Evolutionary conservation across 495 filamentous ascomycete species (phyloP).

Genomic region (Tuber indicum): DNA sequence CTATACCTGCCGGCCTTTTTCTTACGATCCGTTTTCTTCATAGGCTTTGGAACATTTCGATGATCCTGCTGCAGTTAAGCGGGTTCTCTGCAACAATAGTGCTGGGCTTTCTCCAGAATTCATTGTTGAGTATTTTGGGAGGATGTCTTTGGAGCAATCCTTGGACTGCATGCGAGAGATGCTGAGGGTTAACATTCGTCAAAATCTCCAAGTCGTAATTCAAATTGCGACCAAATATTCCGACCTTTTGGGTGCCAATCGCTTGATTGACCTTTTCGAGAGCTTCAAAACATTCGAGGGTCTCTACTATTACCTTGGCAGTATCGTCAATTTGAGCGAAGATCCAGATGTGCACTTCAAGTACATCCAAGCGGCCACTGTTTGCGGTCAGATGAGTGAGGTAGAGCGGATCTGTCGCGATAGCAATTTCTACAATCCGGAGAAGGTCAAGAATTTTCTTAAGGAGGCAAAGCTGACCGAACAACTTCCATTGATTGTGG

Average conservation of each 20-base stretch:
- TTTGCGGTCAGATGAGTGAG: slow-evolving; percentile 83
- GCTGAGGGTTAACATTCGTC: slow-evolving; percentile 90
- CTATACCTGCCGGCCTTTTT: neutral
- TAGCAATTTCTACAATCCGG: slow-evolving; percentile 87
- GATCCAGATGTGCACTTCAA: slow-evolving; percentile 97
- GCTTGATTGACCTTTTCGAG: slow-evolving; percentile 88
- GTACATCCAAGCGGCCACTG: slow-evolving; percentile 95
- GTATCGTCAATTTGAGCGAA: slow-evolving; percentile 93
- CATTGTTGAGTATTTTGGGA: slow-evolving; percentile 85
- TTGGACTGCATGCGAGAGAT: slow-evolving; percentile 92
- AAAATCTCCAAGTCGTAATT: slow-evolving; percentile 89
- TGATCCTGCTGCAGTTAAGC: slow-evolving; percentile 82
- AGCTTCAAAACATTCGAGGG: slow-evolving; percentile 95
- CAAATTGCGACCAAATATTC: slow-evolving; percentile 97
- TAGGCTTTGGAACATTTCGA: slow-evolving; percentile 85
- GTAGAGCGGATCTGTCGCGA: slow-evolving; percentile 97
- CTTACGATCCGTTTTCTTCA: slow-evolving; percentile 9
- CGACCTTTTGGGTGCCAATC: slow-evolving; percentile 83
- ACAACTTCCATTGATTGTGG: slow-evolving; percentile 93
- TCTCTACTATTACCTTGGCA: slow-evolving; percentile 95
- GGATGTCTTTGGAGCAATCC: slow-evolving; percentile 88
- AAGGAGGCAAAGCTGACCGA: slow-evolving; percentile 91
- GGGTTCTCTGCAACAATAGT: slow-evolving; percentile 66
- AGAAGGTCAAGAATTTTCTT: slow-evolving; percentile 99
- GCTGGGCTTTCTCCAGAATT: slow-evolving; percentile 76